A percentile compares a stretch with the other conserved stretches of the same genome.
Evolutionary conservation across 2,329 filamentous ascomycete genomes (phyloP).

Genomic region (Phialemonium atrogriseum): DNA sequence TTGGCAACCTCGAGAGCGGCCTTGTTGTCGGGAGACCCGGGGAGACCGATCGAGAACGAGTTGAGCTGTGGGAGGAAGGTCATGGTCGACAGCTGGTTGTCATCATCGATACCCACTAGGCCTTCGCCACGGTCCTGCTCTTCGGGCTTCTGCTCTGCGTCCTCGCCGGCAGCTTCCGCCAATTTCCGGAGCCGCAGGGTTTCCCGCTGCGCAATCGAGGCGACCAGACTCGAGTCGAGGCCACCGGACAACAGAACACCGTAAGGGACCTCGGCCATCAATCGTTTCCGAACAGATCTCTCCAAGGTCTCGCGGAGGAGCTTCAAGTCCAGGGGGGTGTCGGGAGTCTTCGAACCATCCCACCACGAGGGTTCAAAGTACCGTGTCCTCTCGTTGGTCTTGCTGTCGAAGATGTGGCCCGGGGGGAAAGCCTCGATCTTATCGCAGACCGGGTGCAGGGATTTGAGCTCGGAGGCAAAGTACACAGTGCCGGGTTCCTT

Average conservation of each 20-base stretch:
- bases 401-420: slow-evolving; percentile 92
- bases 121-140: slow-evolving; percentile 57
- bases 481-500: slow-evolving; percentile 76
- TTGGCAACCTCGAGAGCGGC: slow-evolving; percentile 89
- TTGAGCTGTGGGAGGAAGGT: slow-evolving; percentile 92
- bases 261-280: slow-evolving; percentile 98
- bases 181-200: slow-evolving; percentile 67
- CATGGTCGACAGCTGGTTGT: slow-evolving; percentile 80
- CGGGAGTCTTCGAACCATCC: slow-evolving; percentile 71
- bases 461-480: slow-evolving; percentile 97
- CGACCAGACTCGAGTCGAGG: slow-evolving; percentile 90
- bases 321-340: slow-evolving; percentile 76
- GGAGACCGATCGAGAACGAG: slow-evolving; percentile 97
- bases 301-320: slow-evolving; percentile 74
- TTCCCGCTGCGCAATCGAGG: slow-evolving; percentile 91
- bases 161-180: slow-evolving; percentile 40
- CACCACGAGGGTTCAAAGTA: slow-evolving; percentile 94
- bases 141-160: slow-evolving; percentile 27
- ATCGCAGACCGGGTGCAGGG: slow-evolving; percentile 86
- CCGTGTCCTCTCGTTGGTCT: slow-evolving; percentile 72
- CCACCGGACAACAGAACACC: slow-evolving; percentile 93
- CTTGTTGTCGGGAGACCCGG: slow-evolving; percentile 83
- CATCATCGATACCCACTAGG: slow-evolving; percentile 89
- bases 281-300: slow-evolving; percentile 84
- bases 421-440: slow-evolving; percentile 91